phyloP scores from a whole-genome alignment of 2,329 filamentous ascomycete genomes.

The Tolypocladium paradoxum region DNA sequence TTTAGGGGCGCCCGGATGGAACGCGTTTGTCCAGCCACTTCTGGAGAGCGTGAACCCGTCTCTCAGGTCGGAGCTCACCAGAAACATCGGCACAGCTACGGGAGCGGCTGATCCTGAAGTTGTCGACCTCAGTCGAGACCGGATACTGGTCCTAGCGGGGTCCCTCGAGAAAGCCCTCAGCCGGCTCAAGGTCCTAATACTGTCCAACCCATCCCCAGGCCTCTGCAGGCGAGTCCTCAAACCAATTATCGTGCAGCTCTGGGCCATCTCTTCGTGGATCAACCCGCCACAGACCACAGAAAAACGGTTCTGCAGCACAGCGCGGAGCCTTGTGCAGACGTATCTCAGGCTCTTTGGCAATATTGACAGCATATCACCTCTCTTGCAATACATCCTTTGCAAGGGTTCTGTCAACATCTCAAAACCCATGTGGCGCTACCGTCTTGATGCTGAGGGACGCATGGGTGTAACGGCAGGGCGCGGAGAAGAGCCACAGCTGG shows the following conservation, averaged over 20 bases:
- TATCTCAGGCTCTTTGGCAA: conserved; percentile 48
- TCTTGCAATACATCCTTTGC: conserved; percentile 46
- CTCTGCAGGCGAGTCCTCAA: conserved; percentile 50
- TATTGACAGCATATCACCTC: conserved; percentile 31
- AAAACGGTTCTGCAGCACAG: conserved; percentile 31
- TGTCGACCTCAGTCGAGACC: conserved; percentile 32
- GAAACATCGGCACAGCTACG: conserved; percentile 3
- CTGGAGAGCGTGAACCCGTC: conserved; percentile 39
- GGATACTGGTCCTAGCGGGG: conserved; percentile 33
- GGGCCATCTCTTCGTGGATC: conserved; percentile 48
- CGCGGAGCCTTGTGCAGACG: conserved; percentile 40
- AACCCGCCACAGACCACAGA: conserved; percentile 20
- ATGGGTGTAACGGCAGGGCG: conserved; percentile 38
- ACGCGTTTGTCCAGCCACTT: conserved; percentile 48
- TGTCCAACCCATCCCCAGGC: conserved; percentile 57
- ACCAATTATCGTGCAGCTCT: conserved; percentile 50
- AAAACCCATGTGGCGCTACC: conserved; percentile 41
- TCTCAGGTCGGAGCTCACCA: conserved; percentile 5
- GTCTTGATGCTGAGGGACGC: conserved; percentile 28
- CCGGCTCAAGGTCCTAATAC: conserved; percentile 43
- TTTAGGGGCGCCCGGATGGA: conserved; percentile 49
- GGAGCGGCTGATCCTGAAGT: conserved; percentile 25
- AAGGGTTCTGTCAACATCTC: conserved; percentile 30
- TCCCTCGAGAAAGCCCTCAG: conserved; percentile 40
- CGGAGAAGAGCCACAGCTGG: conserved; percentile 3